Evolutionary conservation across 139 green algal genomes (phyloP), one percentile per base, ranked within the genome.

Genomic region (Chlorella vulgaris): DNA sequence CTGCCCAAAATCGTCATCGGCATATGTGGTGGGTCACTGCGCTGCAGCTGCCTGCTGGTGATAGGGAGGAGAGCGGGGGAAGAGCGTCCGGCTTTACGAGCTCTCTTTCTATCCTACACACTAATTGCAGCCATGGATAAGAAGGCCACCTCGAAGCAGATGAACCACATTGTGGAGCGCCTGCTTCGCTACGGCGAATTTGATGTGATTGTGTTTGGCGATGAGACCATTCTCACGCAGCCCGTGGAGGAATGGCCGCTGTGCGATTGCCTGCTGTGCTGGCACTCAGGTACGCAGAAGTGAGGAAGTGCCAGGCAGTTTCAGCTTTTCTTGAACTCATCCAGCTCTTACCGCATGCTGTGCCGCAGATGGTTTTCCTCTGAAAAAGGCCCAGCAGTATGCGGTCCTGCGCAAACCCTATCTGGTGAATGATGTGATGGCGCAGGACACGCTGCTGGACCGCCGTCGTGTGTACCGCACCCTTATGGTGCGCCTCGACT

Each of bases 371-470:
- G 94, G 94, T n/a, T 99, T 99, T 67, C 97, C 97, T 0, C 85
- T 99, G 19, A 74, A 88, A 22, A 99, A 99, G 90, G 96, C 90
- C 10, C 86, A 92, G 84, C 63, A 81, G 69, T 98, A 97, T 81
- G 94, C 84, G 0, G 78, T 81, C 21, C 86, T 98, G 74, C 82
- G 93, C 36, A 91, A 91, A 70, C 96, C 96, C 15, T 98, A 98
- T 86, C 85, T 98, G 21, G 91, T 99, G 73, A 99, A 99, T 84
- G 94, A 99, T 79, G 86, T 98, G 50, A 73, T 86, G 36, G 78
- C 86, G 55, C 96, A 98, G 89, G 88, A 95, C 60, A 80, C 91
- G 18, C 89, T 99, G 58, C 82, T 98, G 69, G 96, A 99, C 90
- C 65, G 96, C 8, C 74, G 94, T 10, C 85, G 83, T 22, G 95